These are phyloP conservation scores for Pseudopyrenochaeta lycopersici DNA, from an alignment of 2,329 filamentous ascomycete genomes.

Conservation along the genomic window DNA sequence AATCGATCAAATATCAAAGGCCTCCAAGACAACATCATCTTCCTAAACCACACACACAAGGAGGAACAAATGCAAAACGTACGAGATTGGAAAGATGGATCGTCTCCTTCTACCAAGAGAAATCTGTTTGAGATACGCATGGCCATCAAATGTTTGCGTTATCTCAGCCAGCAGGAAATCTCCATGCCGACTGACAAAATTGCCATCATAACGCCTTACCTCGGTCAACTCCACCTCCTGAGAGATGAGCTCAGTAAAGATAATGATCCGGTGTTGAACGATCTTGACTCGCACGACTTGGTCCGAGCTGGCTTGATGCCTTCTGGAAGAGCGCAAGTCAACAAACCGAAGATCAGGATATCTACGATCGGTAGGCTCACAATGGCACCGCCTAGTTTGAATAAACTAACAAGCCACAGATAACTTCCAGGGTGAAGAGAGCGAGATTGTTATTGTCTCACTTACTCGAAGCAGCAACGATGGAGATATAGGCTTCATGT, in stretches of 20 bases:
- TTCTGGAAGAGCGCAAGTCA: slow-evolving; percentile 59
- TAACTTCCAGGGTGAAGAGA: slow-evolving; percentile 82
- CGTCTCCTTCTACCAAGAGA: slow-evolving; percentile 63
- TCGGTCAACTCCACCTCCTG: slow-evolving; percentile 72
- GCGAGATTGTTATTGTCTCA: slow-evolving; percentile 74
- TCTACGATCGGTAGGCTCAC: slow-evolving; percentile 72
- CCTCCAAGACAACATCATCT: slow-evolving; percentile 68
- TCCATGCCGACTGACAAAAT: slow-evolving; percentile 63
- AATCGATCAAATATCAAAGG: slow-evolving; percentile 62
- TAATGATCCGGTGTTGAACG: slow-evolving; percentile 72
- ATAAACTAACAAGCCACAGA: slow-evolving; percentile 55
- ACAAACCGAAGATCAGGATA: slow-evolving; percentile 65
- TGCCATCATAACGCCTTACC: slow-evolving; percentile 76
- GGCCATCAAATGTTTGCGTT: slow-evolving; percentile 70
- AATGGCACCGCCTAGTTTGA: too few relatives aligned
- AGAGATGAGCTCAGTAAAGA: slow-evolving; percentile 61
- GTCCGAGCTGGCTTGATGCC: slow-evolving; percentile 69
- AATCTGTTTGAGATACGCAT: slow-evolving; percentile 75
- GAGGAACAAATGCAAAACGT: slow-evolving; percentile 60
- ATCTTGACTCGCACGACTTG: slow-evolving; percentile 72
- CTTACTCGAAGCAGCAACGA: slow-evolving; percentile 71
- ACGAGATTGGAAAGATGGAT: slow-evolving; percentile 61
- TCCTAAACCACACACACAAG: slow-evolving; percentile 68
- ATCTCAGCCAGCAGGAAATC: slow-evolving; percentile 77
- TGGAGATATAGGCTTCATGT: slow-evolving; percentile 76